phyloP scores from a whole-genome alignment of 2,329 filamentous ascomycete genomes.

The Trichoderma sp. region DNA sequence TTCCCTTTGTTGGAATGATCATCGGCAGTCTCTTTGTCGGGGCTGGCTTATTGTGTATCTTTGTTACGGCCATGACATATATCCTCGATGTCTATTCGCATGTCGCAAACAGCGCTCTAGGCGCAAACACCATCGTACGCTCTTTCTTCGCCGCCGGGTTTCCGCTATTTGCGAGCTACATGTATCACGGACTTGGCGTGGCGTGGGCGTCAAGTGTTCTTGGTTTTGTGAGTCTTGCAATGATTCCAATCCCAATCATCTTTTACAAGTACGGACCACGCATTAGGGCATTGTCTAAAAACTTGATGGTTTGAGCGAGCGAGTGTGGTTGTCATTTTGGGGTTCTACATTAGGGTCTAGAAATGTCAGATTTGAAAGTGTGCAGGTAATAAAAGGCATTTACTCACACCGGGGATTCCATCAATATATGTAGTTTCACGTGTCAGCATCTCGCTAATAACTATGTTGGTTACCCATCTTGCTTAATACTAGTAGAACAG shows the following conservation, averaged over 20 bases:
- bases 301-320: not conserved
- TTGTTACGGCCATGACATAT: conserved; percentile 42
- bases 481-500: too few relatives aligned
- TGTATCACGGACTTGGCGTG: conserved; percentile 21
- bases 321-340: too few relatives aligned
- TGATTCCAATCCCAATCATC: conserved; percentile 21
- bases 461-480: too few relatives aligned
- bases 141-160: conserved; percentile 61
- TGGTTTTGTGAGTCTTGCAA: conserved; percentile 15
- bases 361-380: too few relatives aligned
- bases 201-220: conserved; percentile 23
- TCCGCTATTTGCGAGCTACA: conserved; percentile 19
- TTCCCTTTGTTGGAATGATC: conserved; percentile 34
- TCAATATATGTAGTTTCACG: too few relatives aligned
- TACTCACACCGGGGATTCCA: too few relatives aligned
- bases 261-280: conserved; percentile 21
- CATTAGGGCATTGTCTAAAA: conserved; percentile 4
- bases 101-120: conserved; percentile 33
- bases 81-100: conserved; percentile 33
- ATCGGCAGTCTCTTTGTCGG: conserved; percentile 8
- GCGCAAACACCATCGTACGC: conserved; percentile 33
- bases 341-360: too few relatives aligned
- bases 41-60: not conserved
- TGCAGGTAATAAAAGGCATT: too few relatives aligned
- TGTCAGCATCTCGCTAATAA: too few relatives aligned